These are phyloP conservation scores for Epithemia pelagica DNA, from an alignment of 108 stramenopile species.

Conservation along the genomic window DNA sequence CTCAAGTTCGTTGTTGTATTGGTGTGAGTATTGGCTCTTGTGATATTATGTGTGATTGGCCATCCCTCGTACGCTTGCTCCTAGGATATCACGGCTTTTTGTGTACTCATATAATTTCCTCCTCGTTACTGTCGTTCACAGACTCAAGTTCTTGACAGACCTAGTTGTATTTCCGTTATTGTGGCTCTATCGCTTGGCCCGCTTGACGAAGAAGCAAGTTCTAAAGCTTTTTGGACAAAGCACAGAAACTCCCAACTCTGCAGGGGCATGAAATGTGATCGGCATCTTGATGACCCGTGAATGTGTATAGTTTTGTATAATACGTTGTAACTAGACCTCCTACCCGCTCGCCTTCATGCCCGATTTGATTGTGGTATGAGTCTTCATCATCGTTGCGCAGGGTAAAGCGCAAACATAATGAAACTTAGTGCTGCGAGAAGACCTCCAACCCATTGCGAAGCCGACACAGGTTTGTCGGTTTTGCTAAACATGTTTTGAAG, in stretches of 20 bases:
- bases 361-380: too few relatives aligned
- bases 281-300: background rate
- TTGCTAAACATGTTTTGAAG: slow-evolving; percentile 32
- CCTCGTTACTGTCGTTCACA: background rate
- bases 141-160: slow-evolving; percentile 65
- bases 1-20: slow-evolving; percentile 59
- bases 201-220: slow-evolving; percentile 36
- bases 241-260: slow-evolving; percentile 2
- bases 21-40: background rate
- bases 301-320: background rate
- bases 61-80: too few relatives aligned
- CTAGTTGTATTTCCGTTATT: slow-evolving; percentile 52
- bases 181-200: slow-evolving; percentile 41
- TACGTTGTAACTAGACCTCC: background rate
- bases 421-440: slow-evolving; percentile 46
- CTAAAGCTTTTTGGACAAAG: slow-evolving; percentile 18
- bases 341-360: background rate
- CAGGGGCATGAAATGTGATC: slow-evolving; percentile 2
- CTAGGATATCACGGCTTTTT: too few relatives aligned
- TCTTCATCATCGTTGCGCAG: background rate
- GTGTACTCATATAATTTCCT: too few relatives aligned
- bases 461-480: slow-evolving; percentile 33
- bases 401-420: slow-evolving; percentile 44
- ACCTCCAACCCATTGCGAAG: slow-evolving; percentile 49
- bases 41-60: background rate